phyloP scores from a whole-genome alignment of 768 basidiomycete species.

The Xerocomus brunneocitrinus region DNA sequence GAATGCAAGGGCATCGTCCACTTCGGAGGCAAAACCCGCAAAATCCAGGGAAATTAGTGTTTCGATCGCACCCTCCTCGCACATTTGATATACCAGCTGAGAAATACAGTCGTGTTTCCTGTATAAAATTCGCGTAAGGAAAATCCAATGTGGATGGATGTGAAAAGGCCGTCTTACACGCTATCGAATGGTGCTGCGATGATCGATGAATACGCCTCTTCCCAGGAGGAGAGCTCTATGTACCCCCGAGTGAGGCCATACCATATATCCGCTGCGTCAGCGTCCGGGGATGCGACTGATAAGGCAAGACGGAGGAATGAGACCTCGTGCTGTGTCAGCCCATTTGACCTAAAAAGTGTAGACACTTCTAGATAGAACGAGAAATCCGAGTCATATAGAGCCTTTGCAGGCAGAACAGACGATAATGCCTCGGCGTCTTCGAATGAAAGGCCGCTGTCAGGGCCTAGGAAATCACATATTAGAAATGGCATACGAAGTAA shows the following conservation, averaged over 20 bases:
- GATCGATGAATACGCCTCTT: conserved; percentile 82
- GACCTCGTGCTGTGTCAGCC: conserved; percentile 57
- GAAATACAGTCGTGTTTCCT: conserved; percentile 82
- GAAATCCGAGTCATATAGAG: conserved; percentile 56
- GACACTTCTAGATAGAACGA: conserved; percentile 76
- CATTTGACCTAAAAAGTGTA: conserved; percentile 62
- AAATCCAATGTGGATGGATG: conserved; percentile 4
- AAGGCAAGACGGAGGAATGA: conserved; percentile 77
- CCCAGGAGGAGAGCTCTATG: conserved; percentile 68
- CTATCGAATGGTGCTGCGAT: conserved; percentile 70
- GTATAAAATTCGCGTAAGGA: conserved; percentile 12
- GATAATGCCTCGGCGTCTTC: conserved; percentile 65
- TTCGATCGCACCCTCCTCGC: conserved; percentile 80
- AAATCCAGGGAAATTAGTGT: conserved; percentile 81
- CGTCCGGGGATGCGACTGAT: conserved; percentile 52
- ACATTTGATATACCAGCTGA: conserved; percentile 87
- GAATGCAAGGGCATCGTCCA: conserved; percentile 84
- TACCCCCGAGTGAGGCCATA: conserved; percentile 70
- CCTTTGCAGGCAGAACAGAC: conserved; percentile 54
- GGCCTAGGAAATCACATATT: conserved; percentile 31
- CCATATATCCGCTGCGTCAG: conserved; percentile 72
- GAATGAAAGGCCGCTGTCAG: conserved; percentile 44
- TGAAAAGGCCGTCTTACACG: conserved; percentile 52
- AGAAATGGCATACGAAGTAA: not conserved
- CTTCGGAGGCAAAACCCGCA: conserved; percentile 76